phyloP scores from a whole-genome alignment of 2,329 filamentous ascomycete genomes.

The Talaromyces verruculosus region DNA sequence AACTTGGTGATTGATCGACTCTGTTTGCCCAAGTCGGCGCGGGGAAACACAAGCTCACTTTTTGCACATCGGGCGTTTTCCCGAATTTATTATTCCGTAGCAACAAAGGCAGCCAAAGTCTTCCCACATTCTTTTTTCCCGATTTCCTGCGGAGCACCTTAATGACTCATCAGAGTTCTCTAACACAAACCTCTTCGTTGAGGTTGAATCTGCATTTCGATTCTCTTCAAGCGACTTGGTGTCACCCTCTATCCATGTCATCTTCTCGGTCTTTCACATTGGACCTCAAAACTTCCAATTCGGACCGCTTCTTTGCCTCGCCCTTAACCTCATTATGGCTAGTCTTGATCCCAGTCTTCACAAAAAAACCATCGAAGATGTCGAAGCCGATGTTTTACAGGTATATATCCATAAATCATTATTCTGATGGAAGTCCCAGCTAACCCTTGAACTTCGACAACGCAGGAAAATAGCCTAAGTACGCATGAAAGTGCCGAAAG shows the following conservation, averaged over 20 bases:
- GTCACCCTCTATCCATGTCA: background rate
- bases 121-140: background rate
- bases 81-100: background rate
- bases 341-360: background rate
- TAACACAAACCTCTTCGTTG: background rate
- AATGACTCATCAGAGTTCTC: background rate
- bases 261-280: background rate
- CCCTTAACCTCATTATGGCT: background rate
- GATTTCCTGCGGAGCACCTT: background rate
- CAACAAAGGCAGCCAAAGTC: background rate
- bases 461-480: background rate
- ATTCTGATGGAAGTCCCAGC: background rate
- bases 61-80: background rate
- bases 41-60: background rate
- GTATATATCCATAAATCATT: background rate
- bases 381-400: constrained; percentile 4
- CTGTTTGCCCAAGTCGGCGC: background rate
- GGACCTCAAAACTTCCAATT: background rate
- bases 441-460: background rate
- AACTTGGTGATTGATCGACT: background rate
- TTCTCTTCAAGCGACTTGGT: background rate
- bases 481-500: background rate
- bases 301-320: background rate
- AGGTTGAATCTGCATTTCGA: background rate
- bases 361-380: background rate